These are phyloP conservation scores for Hypsizygus marmoreus DNA, from an alignment of 768 basidiomycete genomes.

Conservation along the genomic window DNA sequence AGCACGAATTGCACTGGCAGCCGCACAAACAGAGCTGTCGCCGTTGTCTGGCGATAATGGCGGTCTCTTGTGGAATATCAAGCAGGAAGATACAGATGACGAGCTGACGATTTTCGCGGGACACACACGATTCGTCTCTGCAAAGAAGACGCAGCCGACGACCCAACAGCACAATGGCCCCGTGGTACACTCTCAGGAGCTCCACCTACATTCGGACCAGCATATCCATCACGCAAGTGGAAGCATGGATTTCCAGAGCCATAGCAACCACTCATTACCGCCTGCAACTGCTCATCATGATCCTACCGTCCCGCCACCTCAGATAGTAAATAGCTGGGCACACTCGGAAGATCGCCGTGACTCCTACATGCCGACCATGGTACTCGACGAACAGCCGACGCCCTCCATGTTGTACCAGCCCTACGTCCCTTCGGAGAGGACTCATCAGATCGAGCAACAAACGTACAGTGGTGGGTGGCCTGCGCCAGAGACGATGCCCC, in stretches of 20 bases:
- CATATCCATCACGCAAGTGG: too few species aligned
- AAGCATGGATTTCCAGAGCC: too few species aligned
- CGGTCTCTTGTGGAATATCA: constrained; percentile 52
- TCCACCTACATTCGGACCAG: too few species aligned
- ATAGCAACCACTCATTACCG: too few species aligned
- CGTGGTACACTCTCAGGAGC: constrained; percentile 14
- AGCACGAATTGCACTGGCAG: constrained; percentile 56
- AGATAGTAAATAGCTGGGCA: neutral
- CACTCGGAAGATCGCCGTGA: neutral
- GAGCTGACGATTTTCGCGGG: constrained; percentile 73
- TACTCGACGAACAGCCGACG: constrained; percentile 8
- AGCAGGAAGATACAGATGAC: constrained; percentile 61
- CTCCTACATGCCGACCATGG: constrained; percentile 2
- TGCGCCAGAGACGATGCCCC: constrained; percentile 11
- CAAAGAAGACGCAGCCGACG: constrained; percentile 31
- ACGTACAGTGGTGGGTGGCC: neutral
- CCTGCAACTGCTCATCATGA: too few species aligned
- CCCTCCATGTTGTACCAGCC: constrained; percentile 17
- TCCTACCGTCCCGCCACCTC: neutral
- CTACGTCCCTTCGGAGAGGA: constrained; percentile 20
- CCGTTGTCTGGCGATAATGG: constrained; percentile 31
- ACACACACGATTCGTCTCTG: constrained; percentile 60
- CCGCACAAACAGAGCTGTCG: constrained; percentile 39
- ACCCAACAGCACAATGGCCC: constrained; percentile 10
- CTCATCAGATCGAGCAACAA: constrained; percentile 12